Evolutionary conservation across 2,329 filamentous ascomycete genomes (phyloP).

Genomic region (Fusarium buharicum): DNA sequence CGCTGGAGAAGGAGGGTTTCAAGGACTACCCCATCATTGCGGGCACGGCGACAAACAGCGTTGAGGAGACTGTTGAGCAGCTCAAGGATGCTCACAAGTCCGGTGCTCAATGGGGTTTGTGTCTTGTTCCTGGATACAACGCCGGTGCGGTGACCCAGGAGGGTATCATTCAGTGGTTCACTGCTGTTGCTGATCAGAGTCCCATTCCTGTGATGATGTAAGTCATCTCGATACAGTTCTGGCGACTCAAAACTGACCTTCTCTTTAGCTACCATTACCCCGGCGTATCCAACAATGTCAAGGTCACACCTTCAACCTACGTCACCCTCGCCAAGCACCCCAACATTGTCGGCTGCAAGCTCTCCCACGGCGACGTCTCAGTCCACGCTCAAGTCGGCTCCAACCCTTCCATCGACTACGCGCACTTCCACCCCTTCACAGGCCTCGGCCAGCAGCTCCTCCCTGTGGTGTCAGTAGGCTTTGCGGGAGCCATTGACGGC

Average conservation of each 20-base stretch:
- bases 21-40: constrained; percentile 69
- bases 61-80: constrained; percentile 70
- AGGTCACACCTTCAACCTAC: constrained; percentile 67
- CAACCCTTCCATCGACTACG: constrained; percentile 67
- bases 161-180: constrained; percentile 68
- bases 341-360: constrained; percentile 76
- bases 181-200: constrained; percentile 66
- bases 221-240: constrained; percentile 37
- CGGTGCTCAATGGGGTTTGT: constrained; percentile 69
- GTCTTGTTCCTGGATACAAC: constrained; percentile 70
- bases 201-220: constrained; percentile 69
- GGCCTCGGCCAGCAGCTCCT: constrained; percentile 74
- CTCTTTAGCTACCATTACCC: constrained; percentile 70
- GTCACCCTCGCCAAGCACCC: constrained; percentile 67
- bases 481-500: constrained; percentile 70
- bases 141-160: constrained; percentile 64
- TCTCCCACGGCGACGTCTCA: constrained; percentile 75
- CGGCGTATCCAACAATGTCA: constrained; percentile 73
- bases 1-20: constrained; percentile 65
- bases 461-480: constrained; percentile 67
- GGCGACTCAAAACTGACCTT: neutral
- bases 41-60: constrained; percentile 69
- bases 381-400: constrained; percentile 69
- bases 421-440: constrained; percentile 69
- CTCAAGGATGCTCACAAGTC: constrained; percentile 65